Conservation (phyloP, 805 yeast species). For the Candida tammaniensis region DNA sequence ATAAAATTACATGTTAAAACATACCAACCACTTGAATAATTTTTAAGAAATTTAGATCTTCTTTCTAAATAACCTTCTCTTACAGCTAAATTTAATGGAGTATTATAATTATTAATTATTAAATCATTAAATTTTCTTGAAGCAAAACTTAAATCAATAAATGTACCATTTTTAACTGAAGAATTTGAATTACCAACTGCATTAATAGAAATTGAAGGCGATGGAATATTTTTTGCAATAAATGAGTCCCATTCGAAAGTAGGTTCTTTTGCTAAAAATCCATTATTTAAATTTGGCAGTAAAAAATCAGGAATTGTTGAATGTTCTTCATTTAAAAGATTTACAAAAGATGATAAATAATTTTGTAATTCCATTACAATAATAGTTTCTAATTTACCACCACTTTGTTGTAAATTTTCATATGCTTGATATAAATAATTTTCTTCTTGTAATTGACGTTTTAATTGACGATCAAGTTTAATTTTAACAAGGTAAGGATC, state of each 20-base stretch:
- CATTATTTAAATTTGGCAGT: constrained; percentile 53
- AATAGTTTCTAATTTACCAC: constrained; percentile 80
- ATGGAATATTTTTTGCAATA: constrained; percentile 58
- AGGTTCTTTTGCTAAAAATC: constrained; percentile 72
- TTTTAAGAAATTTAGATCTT: constrained; percentile 85
- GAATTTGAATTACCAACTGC: constrained; percentile 26
- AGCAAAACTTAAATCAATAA: constrained; percentile 39
- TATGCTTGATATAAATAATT: constrained; percentile 86
- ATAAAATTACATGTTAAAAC: constrained; percentile 84
- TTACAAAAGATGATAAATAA: constrained; percentile 71
- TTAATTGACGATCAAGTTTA: constrained; percentile 71
- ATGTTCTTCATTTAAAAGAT: constrained; percentile 68
- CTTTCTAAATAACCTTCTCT: constrained; percentile 83
- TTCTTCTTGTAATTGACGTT: constrained; percentile 77
- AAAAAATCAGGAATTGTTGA: constrained; percentile 65
- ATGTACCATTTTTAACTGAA: constrained; percentile 31
- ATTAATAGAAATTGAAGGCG: constrained; percentile 23
- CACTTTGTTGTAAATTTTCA: constrained; percentile 81
- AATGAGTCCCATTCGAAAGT: constrained; percentile 88
- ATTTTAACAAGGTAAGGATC: constrained; percentile 83
- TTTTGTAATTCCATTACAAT: constrained; percentile 85
- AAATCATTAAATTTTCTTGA: constrained; percentile 46
- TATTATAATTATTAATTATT: constrained; percentile 62
- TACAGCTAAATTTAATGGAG: constrained; percentile 60
- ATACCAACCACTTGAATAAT: constrained; percentile 88